Percentiles rank a stretch among this genome's conserved stretches.
Evolutionary conservation across 345 rosid genomes (phyloP).

Genomic region (Boechera stricta): DNA sequence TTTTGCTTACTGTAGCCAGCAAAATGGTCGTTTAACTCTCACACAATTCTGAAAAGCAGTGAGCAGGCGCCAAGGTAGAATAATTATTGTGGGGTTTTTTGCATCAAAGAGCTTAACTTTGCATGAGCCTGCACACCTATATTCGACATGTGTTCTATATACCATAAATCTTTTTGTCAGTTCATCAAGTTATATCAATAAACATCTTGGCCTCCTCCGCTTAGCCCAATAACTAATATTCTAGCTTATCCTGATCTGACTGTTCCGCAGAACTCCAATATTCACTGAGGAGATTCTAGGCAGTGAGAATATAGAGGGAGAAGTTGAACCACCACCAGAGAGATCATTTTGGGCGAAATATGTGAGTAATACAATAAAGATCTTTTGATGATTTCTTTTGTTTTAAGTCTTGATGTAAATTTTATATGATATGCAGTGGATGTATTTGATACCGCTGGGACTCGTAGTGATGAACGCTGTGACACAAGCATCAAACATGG

Average conservation of each 20-base stretch:
- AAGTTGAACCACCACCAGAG: constrained; percentile 70
- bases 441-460: constrained; percentile 92
- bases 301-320: constrained; percentile 73
- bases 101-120: constrained; percentile 1
- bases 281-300: constrained; percentile 68
- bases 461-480: constrained; percentile 87
- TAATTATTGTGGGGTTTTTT: background rate
- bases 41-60: constrained; percentile 74
- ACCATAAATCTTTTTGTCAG: background rate
- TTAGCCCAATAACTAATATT: background rate
- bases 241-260: background rate
- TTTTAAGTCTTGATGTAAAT: constrained; percentile 6
- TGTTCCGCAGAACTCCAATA: constrained; percentile 64
- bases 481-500: constrained; percentile 92
- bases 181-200: background rate
- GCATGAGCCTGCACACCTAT: background rate
- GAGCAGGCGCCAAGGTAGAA: constrained; percentile 89
- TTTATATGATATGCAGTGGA: constrained; percentile 64
- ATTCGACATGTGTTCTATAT: background rate
- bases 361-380: constrained; percentile 54
- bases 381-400: constrained; percentile 8
- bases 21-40: constrained; percentile 90
- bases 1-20: constrained; percentile 62
- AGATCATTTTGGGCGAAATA: constrained; percentile 96
- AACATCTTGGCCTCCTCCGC: background rate